Conservation (phyloP, 192 early-diverging fungal genomes). For the Haplosporangium gracile region DNA sequence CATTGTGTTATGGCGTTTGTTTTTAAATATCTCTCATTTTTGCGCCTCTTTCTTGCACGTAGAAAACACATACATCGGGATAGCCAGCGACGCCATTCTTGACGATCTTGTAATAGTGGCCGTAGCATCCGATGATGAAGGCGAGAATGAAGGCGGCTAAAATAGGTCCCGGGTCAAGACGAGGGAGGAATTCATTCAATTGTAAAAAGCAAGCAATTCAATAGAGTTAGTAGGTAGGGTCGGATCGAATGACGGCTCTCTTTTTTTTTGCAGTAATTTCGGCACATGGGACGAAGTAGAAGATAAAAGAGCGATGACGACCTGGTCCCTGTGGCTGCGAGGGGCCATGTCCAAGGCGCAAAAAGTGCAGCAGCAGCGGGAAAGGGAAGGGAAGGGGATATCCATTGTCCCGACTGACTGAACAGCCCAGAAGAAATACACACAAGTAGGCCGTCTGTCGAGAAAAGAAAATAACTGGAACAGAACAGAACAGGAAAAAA, state of each 20-base stretch:
- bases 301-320: neutral
- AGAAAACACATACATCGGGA: constrained; percentile 64
- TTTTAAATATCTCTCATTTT: neutral
- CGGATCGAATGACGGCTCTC: constrained; percentile 8
- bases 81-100: constrained; percentile 83
- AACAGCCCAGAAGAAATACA: neutral
- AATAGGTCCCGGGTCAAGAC: constrained; percentile 16
- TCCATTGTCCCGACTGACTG: neutral
- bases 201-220: neutral
- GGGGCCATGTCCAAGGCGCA: neutral
- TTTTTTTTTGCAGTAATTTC: neutral
- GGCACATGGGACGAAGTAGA: neutral
- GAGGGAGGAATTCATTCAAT: neutral
- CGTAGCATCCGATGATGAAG: constrained; percentile 75
- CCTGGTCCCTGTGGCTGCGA: neutral
- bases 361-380: neutral
- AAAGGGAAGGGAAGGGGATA: neutral
- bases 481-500: neutral
- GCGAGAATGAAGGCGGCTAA: constrained; percentile 79
- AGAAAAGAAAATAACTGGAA: neutral
- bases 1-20: too few relatives aligned
- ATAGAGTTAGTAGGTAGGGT: neutral
- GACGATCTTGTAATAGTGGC: constrained; percentile 87
- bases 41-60: neutral
- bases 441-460: neutral